A percentile compares a stretch with the other conserved stretches of the same genome.
Conservation (phyloP, 257 asterid species). For the Paulownia fortunei region DNA sequence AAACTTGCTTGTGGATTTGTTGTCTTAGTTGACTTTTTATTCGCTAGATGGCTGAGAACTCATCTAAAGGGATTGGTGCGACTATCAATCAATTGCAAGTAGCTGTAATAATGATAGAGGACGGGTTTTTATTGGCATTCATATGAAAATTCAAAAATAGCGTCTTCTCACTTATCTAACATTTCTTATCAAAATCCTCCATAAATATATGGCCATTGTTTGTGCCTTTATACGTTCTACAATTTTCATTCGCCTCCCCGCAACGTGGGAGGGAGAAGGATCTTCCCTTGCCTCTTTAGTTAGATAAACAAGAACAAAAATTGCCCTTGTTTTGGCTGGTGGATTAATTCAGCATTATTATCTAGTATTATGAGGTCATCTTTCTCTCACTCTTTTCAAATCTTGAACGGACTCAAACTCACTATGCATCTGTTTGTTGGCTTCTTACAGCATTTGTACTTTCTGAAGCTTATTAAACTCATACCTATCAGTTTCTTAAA, state of each 20-base stretch:
- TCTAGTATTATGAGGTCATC: not conserved
- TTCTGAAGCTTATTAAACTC: not conserved
- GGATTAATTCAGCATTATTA: not conserved
- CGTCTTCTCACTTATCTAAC: conserved; percentile 15
- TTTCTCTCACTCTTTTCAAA: not conserved
- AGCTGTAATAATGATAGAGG: not conserved
- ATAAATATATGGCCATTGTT: not conserved
- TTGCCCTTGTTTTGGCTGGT: not conserved
- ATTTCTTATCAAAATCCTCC: not conserved
- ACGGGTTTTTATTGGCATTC: not conserved
- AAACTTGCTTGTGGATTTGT: not conserved
- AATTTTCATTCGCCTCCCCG: not conserved
- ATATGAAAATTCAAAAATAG: not conserved
- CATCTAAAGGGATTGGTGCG: not conserved
- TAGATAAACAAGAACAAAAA: not conserved
- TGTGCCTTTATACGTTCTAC: not conserved
- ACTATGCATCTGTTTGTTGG: not conserved
- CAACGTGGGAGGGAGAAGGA: not conserved
- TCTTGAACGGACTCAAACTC: not conserved
- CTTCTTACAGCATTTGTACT: not conserved
- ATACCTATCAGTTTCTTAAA: conserved; percentile 10
- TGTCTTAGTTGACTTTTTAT: not conserved
- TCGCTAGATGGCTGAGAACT: not conserved
- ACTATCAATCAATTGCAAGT: not conserved
- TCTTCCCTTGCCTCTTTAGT: not conserved